phyloP scores from a whole-genome alignment of 441 rosid genomes.

The Melastoma candidum region DNA sequence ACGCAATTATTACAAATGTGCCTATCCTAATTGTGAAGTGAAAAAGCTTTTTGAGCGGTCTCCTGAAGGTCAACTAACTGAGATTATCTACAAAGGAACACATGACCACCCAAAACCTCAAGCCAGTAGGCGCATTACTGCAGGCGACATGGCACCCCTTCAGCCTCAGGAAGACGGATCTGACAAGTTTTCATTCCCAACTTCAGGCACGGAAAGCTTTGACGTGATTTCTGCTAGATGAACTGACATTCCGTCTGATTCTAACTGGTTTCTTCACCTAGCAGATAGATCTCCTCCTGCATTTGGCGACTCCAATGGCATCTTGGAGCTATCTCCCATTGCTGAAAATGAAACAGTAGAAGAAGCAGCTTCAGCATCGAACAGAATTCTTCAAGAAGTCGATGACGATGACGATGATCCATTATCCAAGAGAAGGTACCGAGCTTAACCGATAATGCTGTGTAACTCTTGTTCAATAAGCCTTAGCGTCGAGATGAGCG shows the following conservation, averaged over 20 bases:
- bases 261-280: too few species aligned
- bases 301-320: conserved; percentile 32
- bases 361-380: conserved; percentile 16
- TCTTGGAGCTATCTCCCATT: conserved; percentile 43
- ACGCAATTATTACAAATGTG: conserved; percentile 94
- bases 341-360: conserved; percentile 44
- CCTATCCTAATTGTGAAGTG: conserved; percentile 95
- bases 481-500: neutral
- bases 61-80: conserved; percentile 80
- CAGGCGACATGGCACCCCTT: conserved; percentile 42
- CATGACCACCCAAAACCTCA: conserved; percentile 98
- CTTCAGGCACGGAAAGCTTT: conserved; percentile 39
- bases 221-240: too few species aligned
- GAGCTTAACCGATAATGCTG: conserved; percentile 18
- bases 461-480: neutral
- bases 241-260: too few species aligned
- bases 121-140: conserved; percentile 59
- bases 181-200: conserved; percentile 38
- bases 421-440: conserved; percentile 70
- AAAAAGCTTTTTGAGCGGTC: conserved; percentile 92
- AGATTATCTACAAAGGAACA: conserved; percentile 84
- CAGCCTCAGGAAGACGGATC: conserved; percentile 51
- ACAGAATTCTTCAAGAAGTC: conserved; percentile 29
- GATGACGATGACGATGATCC: conserved; percentile 56
- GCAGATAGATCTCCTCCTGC: too few species aligned